Percentiles rank a stretch among this genome's conserved stretches.
Evolutionary conservation across 2,329 filamentous ascomycete genomes (phyloP).

Genomic region (Pseudogymnoascus sp.): DNA sequence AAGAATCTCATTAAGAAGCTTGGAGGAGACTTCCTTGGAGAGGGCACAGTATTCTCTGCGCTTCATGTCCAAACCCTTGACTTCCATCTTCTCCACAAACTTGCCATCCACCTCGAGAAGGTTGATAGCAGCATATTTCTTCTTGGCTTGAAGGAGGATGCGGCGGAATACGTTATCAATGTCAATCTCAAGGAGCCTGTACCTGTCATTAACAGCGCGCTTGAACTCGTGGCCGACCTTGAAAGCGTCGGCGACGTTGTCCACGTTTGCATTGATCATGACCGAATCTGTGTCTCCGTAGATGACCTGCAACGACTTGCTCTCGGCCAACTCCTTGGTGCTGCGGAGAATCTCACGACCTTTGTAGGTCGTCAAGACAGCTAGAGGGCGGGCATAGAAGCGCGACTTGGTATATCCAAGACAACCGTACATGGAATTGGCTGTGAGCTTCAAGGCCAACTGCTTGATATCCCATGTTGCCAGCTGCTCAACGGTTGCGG

Average conservation of each 20-base stretch:
- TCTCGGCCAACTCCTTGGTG: conserved; percentile 92
- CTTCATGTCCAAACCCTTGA: conserved; percentile 98
- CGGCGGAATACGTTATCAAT: conserved; percentile 96
- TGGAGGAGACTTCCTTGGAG: conserved; percentile 88
- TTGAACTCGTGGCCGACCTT: conserved; percentile 95
- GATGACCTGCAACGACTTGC: conserved; percentile 84
- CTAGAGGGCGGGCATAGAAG: conserved; percentile 91
- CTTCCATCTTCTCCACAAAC: conserved; percentile 88
- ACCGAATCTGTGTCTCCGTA: conserved; percentile 99
- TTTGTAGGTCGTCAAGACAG: conserved; percentile 93
- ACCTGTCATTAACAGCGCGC: conserved; percentile 85
- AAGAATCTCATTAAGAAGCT: conserved; percentile 86
- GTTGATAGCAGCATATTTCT: conserved; percentile 98
- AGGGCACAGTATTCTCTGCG: conserved; percentile 92
- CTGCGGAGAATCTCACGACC: conserved; percentile 94
- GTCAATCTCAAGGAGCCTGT: conserved; percentile 89
- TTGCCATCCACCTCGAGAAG: conserved; percentile 83
- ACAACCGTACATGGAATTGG: conserved; percentile 99
- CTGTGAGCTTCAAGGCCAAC: conserved; percentile 89
- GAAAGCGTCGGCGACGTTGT: conserved; percentile 82
- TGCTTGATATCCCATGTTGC: conserved; percentile 98
- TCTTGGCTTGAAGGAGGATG: conserved; percentile 91
- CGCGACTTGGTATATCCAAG: conserved; percentile 93
- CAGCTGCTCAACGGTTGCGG: conserved; percentile 74
- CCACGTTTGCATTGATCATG: conserved; percentile 99